Conservation (phyloP, 441 rosid species). For the Pelargonium exstipulatum region DNA sequence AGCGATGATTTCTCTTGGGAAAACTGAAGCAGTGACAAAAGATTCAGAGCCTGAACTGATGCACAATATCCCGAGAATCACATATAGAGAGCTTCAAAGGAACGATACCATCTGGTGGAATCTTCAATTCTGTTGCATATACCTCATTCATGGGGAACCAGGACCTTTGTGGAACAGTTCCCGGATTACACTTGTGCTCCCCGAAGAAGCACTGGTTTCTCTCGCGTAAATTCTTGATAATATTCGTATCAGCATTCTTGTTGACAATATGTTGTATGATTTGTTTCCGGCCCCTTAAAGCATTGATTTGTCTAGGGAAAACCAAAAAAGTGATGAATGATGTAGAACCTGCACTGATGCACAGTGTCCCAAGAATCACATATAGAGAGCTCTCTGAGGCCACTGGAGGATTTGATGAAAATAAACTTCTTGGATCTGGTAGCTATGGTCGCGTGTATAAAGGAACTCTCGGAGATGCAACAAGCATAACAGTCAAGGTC, state of each 20-base stretch:
- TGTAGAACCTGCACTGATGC: conserved; percentile 19
- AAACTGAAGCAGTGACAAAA: conserved; percentile 5
- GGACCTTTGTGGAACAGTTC: too few species aligned
- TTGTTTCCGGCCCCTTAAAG: too few species aligned
- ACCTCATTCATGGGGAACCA: too few species aligned
- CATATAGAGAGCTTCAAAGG: conserved; percentile 42
- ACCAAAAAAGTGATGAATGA: too few species aligned
- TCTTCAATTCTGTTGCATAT: too few species aligned
- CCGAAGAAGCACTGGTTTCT: too few species aligned
- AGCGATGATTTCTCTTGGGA: conserved; percentile 25
- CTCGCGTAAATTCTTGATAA: too few species aligned
- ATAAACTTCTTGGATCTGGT: conserved; percentile 33
- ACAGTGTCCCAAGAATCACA: conserved; percentile 45
- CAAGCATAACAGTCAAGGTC: conserved; percentile 33
- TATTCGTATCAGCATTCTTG: too few species aligned
- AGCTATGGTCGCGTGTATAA: conserved; percentile 33
- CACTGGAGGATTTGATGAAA: conserved; percentile 30
- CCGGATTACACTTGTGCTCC: too few species aligned
- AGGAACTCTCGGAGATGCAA: conserved; percentile 35
- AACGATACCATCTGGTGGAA: too few species aligned
- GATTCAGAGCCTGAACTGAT: conserved; percentile 17
- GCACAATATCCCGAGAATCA: conserved; percentile 42
- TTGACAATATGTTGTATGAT: too few species aligned
- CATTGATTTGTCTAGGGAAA: too few species aligned
- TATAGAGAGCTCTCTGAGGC: conserved; percentile 36